Percentiles rank a stretch among this genome's conserved stretches.
These are phyloP conservation scores for Chytriomyces hyalinus DNA, from an alignment of 192 early-diverging fungal species.

Conservation along the genomic window DNA sequence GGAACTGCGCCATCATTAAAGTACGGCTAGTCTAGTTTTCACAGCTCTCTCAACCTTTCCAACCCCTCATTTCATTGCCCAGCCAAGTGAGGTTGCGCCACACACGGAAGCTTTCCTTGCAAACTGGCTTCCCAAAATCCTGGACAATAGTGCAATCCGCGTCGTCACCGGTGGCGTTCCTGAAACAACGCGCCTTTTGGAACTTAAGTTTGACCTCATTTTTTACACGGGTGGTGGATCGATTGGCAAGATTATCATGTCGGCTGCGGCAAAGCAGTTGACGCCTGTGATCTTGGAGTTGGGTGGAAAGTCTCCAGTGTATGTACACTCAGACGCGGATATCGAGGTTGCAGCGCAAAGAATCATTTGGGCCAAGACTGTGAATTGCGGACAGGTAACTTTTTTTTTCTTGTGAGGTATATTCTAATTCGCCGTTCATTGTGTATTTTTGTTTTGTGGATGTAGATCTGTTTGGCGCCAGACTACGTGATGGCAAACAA, in stretches of 20 bases:
- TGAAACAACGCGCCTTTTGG: slow-evolving; percentile 78
- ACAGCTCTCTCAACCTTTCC: not conserved
- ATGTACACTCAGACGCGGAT: slow-evolving; percentile 59
- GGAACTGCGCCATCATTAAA: slow-evolving; percentile 71
- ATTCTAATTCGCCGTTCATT: not conserved
- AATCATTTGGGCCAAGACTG: slow-evolving; percentile 79
- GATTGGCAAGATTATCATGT: slow-evolving; percentile 83
- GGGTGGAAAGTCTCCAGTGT: slow-evolving; percentile 87
- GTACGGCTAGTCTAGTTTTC: not conserved
- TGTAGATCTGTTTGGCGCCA: slow-evolving; percentile 78
- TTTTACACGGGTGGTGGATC: slow-evolving; percentile 87
- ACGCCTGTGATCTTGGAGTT: slow-evolving; percentile 92
- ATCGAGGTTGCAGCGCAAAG: slow-evolving; percentile 69
- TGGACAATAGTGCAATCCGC: slow-evolving; percentile 67
- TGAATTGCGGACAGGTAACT: slow-evolving; percentile 85
- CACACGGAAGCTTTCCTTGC: slow-evolving; percentile 69
- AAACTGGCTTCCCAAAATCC: slow-evolving; percentile 71
- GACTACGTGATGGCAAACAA: slow-evolving; percentile 81
- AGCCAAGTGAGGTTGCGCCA: slow-evolving; percentile 81
- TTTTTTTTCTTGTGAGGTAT: not conserved
- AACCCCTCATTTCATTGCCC: not conserved
- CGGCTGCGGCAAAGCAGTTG: slow-evolving; percentile 82
- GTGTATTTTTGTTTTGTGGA: no score
- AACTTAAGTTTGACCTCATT: slow-evolving; percentile 84
- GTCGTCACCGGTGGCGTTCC: slow-evolving; percentile 78